Base-by-base conservation (phyloP, 177 flowering plant species). In the Vitis hybrid region DNA sequence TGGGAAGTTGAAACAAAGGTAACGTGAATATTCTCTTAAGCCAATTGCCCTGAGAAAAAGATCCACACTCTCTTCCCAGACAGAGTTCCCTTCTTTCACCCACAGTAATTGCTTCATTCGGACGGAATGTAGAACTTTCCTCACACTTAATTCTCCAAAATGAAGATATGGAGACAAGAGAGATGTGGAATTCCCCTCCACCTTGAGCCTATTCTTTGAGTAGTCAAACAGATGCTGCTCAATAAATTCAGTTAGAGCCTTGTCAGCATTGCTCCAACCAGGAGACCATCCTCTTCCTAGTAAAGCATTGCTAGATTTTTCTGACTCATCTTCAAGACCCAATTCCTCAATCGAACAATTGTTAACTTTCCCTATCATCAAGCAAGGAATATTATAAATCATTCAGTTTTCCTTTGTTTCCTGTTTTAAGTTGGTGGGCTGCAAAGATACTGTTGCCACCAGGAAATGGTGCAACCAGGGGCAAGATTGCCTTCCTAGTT, bases 151-250 rank as follows among this genome's bases (percentile, higher is more conserved):
- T 72, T 94, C 98, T 15, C 98, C 98, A 72, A 87, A 91, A 79
- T 91, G 98, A n/a, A 94, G 88, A 73, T 94, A 82, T 6, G 98
- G 98, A 10, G 98, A 94, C 73, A 94, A 76, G 17, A 90, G 85
- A 50, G 98, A 91, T 30, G 96, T 88, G n/a, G 88, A 82, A 73
- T 75, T 78, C 5, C 87, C 89, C 5, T 76, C 88, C 57, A 89
- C 85, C 74, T 77, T 89, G 34, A 62, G 72, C 80, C 88, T 84
- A 34, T 80, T 86, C 56, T 86, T 80, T 9, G 90, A 78, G 77
- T 94, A 94, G 32, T 82, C 75, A 13, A 77, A 56, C 51, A 94
- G 80, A 72, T 90, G 89, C 18, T 72, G 74, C 32, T 86, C 89
- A 48, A 84, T 19, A 73, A 94, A 91, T 66, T 92, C 93, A 19